Conservation (phyloP, 2,329 filamentous ascomycete genomes). For the Epichloe gansuensis region DNA sequence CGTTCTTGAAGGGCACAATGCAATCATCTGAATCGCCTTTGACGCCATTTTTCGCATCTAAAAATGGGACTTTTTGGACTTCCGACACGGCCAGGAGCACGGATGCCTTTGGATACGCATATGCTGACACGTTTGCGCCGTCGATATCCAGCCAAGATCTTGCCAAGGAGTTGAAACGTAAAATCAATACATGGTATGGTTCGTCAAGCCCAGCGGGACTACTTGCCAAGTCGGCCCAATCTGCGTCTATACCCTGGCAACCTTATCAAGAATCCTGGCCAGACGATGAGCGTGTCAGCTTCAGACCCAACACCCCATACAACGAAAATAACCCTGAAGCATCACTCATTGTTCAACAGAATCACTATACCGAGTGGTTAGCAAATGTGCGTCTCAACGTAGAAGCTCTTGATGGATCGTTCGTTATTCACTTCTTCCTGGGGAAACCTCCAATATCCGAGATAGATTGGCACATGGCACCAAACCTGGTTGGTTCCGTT, state of each 20-base stretch:
- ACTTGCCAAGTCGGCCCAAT: conserved; percentile 2
- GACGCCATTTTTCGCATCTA: conserved; percentile 51
- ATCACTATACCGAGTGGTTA: conserved; percentile 49
- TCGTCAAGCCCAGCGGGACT: conserved; percentile 17
- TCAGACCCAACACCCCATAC: conserved; percentile 15
- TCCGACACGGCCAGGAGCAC: conserved; percentile 48
- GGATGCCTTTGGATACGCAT: conserved; percentile 58
- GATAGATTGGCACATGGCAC: conserved; percentile 35
- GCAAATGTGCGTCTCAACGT: conserved; percentile 52
- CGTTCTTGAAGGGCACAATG: conserved; percentile 38
- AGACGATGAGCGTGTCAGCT: neutral
- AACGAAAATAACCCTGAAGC: conserved; percentile 12
- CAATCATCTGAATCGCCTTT: conserved; percentile 45
- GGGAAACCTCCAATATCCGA: conserved; percentile 36
- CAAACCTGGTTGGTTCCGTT: conserved; percentile 49
- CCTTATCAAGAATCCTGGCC: neutral
- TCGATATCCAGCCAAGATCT: conserved; percentile 13
- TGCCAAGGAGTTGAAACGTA: conserved; percentile 22
- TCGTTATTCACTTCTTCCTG: conserved; percentile 54
- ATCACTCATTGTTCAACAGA: conserved; percentile 23
- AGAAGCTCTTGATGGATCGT: conserved; percentile 46
- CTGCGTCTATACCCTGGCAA: neutral
- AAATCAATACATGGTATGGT: conserved; percentile 40
- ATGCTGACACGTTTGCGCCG: conserved; percentile 42
- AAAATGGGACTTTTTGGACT: conserved; percentile 52